Evolutionary conservation across 2,329 filamentous ascomycete genomes (phyloP).

Genomic region (Aulographum hederae): DNA sequence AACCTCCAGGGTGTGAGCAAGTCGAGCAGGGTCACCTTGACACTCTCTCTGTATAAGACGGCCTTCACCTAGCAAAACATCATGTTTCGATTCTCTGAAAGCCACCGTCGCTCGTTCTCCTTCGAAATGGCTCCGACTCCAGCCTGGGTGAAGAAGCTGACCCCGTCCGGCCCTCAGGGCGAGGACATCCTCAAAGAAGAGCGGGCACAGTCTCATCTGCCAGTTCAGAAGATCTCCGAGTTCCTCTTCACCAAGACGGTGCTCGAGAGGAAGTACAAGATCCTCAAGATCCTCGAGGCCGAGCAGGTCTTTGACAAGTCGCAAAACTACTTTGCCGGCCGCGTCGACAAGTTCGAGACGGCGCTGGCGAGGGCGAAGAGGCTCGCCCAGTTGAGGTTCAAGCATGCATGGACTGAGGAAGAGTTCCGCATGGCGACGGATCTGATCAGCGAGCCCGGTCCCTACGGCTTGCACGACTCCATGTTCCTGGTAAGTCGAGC

Average conservation of each 20-base stretch:
- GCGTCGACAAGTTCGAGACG: conserved; percentile 49
- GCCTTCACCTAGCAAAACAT: too few species aligned
- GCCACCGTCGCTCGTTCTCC: background rate
- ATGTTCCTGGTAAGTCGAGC: conserved; percentile 40
- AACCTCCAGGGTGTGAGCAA: too few species aligned
- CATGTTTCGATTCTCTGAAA: background rate
- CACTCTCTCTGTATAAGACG: too few species aligned
- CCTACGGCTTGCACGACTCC: conserved; percentile 53
- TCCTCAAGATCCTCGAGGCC: conserved; percentile 45
- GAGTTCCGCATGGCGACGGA: conserved; percentile 48
- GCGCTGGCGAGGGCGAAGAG: conserved; percentile 54
- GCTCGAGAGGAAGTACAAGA: conserved; percentile 38
- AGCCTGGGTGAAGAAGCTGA: conserved; percentile 49
- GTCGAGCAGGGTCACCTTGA: too few species aligned
- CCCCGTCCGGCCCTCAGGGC: conserved; percentile 48
- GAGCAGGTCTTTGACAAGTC: conserved; percentile 64
- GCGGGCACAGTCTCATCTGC: conserved; percentile 46
- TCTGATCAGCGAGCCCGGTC: conserved; percentile 53
- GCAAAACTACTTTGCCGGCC: conserved; percentile 56
- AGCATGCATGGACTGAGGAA: conserved; percentile 48
- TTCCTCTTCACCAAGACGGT: conserved; percentile 51
- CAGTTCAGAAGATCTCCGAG: conserved; percentile 47
- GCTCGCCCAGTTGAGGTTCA: conserved; percentile 43
- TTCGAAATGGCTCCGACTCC: conserved; percentile 24
- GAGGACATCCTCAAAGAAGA: conserved; percentile 50